Evolutionary conservation across 2,329 filamentous ascomycete genomes (phyloP).

Genomic region (Pseudopithomyces maydicus): DNA sequence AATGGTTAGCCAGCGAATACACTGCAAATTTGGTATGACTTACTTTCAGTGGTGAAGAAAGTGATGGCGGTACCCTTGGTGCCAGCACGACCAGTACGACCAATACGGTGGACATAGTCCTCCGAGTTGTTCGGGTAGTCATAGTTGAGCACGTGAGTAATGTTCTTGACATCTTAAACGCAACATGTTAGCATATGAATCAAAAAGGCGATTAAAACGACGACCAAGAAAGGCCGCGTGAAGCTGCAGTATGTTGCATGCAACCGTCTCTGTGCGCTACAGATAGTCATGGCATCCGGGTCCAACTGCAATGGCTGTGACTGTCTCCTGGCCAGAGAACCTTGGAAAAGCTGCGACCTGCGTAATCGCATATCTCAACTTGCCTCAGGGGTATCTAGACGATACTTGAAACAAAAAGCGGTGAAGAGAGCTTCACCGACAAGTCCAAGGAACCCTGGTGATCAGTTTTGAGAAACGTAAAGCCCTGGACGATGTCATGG

Average conservation of each 20-base stretch:
- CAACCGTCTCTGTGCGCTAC: slow-evolving; percentile 62
- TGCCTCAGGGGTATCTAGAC: slow-evolving; percentile 71
- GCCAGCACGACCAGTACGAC: slow-evolving; percentile 74
- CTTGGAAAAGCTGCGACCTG: slow-evolving; percentile 74
- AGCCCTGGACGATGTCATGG: slow-evolving; percentile 91
- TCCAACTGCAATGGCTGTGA: slow-evolving; percentile 55
- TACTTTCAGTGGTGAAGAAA: slow-evolving; percentile 99
- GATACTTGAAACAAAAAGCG: slow-evolving; percentile 71
- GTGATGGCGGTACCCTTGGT: slow-evolving; percentile 95
- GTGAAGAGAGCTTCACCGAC: slow-evolving; percentile 73
- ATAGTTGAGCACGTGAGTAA: slow-evolving; percentile 99
- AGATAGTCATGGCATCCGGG: slow-evolving; percentile 50
- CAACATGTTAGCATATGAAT: slow-evolving; percentile 75
- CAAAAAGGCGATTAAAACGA: slow-evolving; percentile 50
- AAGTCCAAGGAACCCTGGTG: slow-evolving; percentile 85
- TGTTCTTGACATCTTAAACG: slow-evolving; percentile 98
- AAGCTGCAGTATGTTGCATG: slow-evolving; percentile 59
- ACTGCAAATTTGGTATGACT: slow-evolving; percentile 50
- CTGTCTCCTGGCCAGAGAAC: slow-evolving; percentile 68
- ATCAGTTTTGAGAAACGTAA: slow-evolving; percentile 81
- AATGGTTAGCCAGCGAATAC: slow-evolving; percentile 34
- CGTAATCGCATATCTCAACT: slow-evolving; percentile 79
- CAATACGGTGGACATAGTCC: slow-evolving; percentile 72
- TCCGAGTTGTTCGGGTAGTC: slow-evolving; percentile 95
- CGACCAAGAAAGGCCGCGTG: slow-evolving; percentile 64